Evolutionary conservation across 768 basidiomycete species (phyloP), one percentile per base, ranked within the genome.

Genomic region (Xerocomellus dryophilus): DNA sequence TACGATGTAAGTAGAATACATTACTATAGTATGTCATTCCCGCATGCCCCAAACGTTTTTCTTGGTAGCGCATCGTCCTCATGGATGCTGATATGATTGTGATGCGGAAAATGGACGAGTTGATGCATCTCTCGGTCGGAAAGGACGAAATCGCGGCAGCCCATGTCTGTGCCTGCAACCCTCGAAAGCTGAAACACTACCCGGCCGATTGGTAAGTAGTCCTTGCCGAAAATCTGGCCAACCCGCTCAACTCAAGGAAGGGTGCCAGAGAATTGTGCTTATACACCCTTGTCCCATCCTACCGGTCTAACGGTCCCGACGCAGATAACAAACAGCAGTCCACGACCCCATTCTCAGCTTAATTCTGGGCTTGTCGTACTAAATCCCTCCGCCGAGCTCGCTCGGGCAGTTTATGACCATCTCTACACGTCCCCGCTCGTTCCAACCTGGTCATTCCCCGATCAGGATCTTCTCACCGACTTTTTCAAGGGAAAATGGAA

Each of bases 81-180:
- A 71, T 95, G 46, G 93, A 96, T 67, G 83, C 86, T 18, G 93
- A 96, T 72, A 96, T 96, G 93, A 77, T 93, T 50, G 75, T 94
- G 20, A 75, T 77, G 71, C 78, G 72, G 45, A 93, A 91, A 65
- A 93, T 96, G 85, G 94, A 96, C 71, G 82, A 86, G 42, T 70
- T 90, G 48, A 72, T 81, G 69, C 72, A 78, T 25, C 53, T 82
- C 17, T 65, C 73, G 29, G 73, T 96, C 5, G 78, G 77, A 2
- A 54, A 68, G 18, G 90, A 85, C 57, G 83, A 86, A 70, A 94
- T 98, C 53, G 94, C 92, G 6, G 94, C 93, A 1, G 81, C 76
- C 0, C 95, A 96, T 60, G 94, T 84, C 14, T 99, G 96, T 65
- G 85, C 93, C 4, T 99, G 96, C 74, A 99, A 99, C 71, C 96